Evolutionary conservation across 1,284 basidiomycete species (phyloP).

Genomic region (Apiotrichum veenhuisii): DNA sequence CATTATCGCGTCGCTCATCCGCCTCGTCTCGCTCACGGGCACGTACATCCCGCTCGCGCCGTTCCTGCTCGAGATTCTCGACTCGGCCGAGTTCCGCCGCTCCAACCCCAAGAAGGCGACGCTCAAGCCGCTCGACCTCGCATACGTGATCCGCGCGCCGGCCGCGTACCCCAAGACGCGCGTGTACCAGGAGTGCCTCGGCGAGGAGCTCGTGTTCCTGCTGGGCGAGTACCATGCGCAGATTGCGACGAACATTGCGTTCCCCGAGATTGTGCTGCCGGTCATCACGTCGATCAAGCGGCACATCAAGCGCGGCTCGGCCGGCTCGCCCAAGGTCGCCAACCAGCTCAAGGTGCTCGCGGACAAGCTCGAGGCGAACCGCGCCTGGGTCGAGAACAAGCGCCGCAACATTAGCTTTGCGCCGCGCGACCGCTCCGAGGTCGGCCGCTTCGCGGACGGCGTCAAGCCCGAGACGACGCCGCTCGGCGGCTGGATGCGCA

Average conservation of each 20-base stretch:
- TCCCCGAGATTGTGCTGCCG: constrained; percentile 90
- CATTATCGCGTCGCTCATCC: constrained; percentile 65
- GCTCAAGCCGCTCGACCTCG: constrained; percentile 82
- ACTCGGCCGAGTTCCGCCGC: constrained; percentile 67
- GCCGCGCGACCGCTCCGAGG: constrained; percentile 62
- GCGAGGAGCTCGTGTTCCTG: constrained; percentile 75
- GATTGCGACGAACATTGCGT: constrained; percentile 71
- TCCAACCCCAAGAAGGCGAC: constrained; percentile 80
- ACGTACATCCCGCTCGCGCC: constrained; percentile 87
- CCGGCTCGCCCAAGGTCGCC: constrained; percentile 52
- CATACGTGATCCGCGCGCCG: constrained; percentile 80
- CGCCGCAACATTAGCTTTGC: constrained; percentile 67
- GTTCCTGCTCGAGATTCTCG: constrained; percentile 79
- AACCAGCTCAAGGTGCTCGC: constrained; percentile 65
- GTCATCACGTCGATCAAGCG: constrained; percentile 68
- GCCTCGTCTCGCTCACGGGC: constrained; percentile 69
- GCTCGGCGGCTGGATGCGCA: constrained; percentile 70
- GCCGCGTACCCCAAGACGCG: constrained; percentile 84
- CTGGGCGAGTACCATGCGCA: constrained; percentile 71
- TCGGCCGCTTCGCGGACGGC: constrained; percentile 67
- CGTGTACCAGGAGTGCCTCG: constrained; percentile 76
- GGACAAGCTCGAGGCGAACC: constrained; percentile 78
- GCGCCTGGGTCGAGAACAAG: constrained; percentile 68
- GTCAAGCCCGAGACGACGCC: constrained; percentile 67
- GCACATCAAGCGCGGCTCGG: constrained; percentile 59